Percentiles rank a stretch among this genome's conserved stretches.
phyloP scores from a whole-genome alignment of 2,329 filamentous ascomycete genomes.

The Verticillium zaregamsianum region DNA sequence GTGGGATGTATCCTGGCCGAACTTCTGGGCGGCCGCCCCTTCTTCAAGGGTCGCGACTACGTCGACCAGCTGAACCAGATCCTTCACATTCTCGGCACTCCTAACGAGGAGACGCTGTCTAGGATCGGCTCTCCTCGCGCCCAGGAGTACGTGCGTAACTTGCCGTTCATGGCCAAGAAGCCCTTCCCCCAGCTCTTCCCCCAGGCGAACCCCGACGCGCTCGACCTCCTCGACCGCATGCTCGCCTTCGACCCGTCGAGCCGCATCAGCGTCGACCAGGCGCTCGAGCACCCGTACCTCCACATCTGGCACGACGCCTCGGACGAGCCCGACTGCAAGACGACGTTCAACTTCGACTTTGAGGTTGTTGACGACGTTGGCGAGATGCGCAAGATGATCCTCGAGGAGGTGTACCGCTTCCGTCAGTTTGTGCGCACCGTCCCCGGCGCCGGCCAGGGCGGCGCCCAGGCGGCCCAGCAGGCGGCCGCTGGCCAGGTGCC shows the following conservation, averaged over 20 bases:
- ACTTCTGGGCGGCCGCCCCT: slow-evolving; percentile 89
- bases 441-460: slow-evolving; percentile 30
- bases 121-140: slow-evolving; percentile 94
- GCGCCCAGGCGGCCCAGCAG: slow-evolving; percentile 28
- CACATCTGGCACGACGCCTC: slow-evolving; percentile 98
- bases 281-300: slow-evolving; percentile 93
- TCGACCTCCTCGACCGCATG: slow-evolving; percentile 95
- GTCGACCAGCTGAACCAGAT: slow-evolving; percentile 99
- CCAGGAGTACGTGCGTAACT: slow-evolving; percentile 96
- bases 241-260: slow-evolving; percentile 92
- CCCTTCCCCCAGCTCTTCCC: slow-evolving; percentile 86
- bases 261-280: slow-evolving; percentile 90
- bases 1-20: slow-evolving; percentile 97
- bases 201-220: slow-evolving; percentile 89
- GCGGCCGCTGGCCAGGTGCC: slow-evolving; percentile 42
- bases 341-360: slow-evolving; percentile 96
- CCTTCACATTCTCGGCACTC: slow-evolving; percentile 93
- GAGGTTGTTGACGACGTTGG: slow-evolving; percentile 93
- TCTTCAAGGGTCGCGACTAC: slow-evolving; percentile 99
- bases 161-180: slow-evolving; percentile 92
- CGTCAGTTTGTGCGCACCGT: slow-evolving; percentile 56
- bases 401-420: slow-evolving; percentile 91
- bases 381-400: slow-evolving; percentile 95
- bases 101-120: slow-evolving; percentile 88
- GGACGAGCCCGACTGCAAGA: slow-evolving; percentile 90